Conservation (phyloP, 495 filamentous ascomycete species). For the Penicillium odoratum region DNA sequence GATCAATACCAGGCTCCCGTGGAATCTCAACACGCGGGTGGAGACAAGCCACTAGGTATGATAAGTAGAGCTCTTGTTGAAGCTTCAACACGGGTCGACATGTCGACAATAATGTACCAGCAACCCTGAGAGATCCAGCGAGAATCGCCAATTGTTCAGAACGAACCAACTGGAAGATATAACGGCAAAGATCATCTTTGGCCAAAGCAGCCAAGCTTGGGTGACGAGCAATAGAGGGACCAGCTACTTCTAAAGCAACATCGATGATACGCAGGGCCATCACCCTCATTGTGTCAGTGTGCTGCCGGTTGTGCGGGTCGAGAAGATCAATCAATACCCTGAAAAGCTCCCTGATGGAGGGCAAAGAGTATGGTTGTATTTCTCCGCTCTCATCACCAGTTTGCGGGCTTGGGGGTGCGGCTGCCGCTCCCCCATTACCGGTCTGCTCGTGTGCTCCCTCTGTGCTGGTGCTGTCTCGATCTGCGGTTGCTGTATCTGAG, state of each 20-base stretch:
- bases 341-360: slow-evolving; percentile 92
- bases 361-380: slow-evolving; percentile 86
- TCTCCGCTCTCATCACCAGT: slow-evolving; percentile 51
- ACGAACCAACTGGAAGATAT: slow-evolving; percentile 94
- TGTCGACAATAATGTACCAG: slow-evolving; percentile 85
- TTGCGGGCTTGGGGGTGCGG: slow-evolving; percentile 43
- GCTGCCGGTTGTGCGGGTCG: slow-evolving; percentile 87
- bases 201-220: slow-evolving; percentile 84
- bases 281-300: slow-evolving; percentile 92
- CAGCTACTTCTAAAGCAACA: slow-evolving; percentile 94
- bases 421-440: slow-evolving; percentile 45
- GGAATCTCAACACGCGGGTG: slow-evolving; percentile 93
- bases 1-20: slow-evolving; percentile 84
- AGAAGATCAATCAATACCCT: slow-evolving; percentile 92
- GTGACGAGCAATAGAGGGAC: slow-evolving; percentile 92
- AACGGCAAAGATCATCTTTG: slow-evolving; percentile 89
- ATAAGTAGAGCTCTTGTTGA: slow-evolving; percentile 95
- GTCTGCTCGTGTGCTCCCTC: slow-evolving; percentile 37
- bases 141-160: slow-evolving; percentile 94
- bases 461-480: slow-evolving; percentile 36
- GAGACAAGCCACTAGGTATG: slow-evolving; percentile 90
- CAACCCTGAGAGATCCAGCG: slow-evolving; percentile 86
- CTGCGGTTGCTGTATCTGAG: slow-evolving; percentile 38
- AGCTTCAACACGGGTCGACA: slow-evolving; percentile 91
- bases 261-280: slow-evolving; percentile 98